These are phyloP conservation scores for Brachypodium distachyon DNA, from an alignment of 202 grass and related monocot species.

Conservation along the genomic window DNA sequence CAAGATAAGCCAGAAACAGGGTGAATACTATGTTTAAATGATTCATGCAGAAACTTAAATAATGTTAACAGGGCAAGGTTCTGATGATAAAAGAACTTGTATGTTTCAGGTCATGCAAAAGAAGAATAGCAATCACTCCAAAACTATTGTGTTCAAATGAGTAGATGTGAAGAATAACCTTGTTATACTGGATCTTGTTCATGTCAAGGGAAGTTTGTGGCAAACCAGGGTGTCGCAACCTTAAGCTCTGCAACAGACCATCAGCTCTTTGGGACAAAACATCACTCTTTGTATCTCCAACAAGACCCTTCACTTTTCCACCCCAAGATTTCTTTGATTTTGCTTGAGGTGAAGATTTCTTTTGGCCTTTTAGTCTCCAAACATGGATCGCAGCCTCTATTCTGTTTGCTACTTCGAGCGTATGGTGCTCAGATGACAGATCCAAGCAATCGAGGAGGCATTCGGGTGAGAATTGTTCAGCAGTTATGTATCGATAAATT, in stretches of 20 bases:
- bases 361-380: slow-evolving; percentile 82
- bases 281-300: slow-evolving; percentile 57
- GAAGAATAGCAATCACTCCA: neutral
- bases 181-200: slow-evolving; percentile 99
- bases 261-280: slow-evolving; percentile 71
- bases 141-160: neutral
- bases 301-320: slow-evolving; percentile 88
- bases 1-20: slow-evolving; percentile 20
- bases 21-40: neutral
- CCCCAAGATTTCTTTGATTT: slow-evolving; percentile 88
- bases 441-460: slow-evolving; percentile 95
- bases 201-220: slow-evolving; percentile 95
- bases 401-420: slow-evolving; percentile 85
- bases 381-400: slow-evolving; percentile 93
- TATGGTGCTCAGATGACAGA: slow-evolving; percentile 93
- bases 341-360: slow-evolving; percentile 26
- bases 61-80: neutral
- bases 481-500: slow-evolving; percentile 91
- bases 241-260: slow-evolving; percentile 79
- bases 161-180: slow-evolving; percentile 39
- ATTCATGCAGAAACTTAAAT: neutral
- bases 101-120: neutral
- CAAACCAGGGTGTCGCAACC: slow-evolving; percentile 77
- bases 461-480: slow-evolving; percentile 90
- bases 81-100: neutral